A percentile compares a stretch with the other conserved stretches of the same genome.
Conservation (phyloP, 2,329 filamentous ascomycete genomes). For the Colletotrichum trifolii region DNA sequence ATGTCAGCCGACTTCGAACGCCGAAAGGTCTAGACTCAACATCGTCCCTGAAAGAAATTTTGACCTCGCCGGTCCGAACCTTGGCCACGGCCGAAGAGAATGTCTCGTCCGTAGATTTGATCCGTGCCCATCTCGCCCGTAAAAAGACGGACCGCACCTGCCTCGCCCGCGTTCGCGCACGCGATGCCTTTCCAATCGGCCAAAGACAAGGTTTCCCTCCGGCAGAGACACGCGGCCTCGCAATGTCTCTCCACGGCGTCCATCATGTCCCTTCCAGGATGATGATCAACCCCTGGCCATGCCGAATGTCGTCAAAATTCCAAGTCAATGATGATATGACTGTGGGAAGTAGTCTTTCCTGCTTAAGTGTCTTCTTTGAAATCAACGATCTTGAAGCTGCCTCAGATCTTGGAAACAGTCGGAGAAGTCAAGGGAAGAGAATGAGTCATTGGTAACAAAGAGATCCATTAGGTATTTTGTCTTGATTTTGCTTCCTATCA, state of each 20-base stretch:
- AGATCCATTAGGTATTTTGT: slow-evolving; percentile 34
- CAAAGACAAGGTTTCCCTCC: background rate
- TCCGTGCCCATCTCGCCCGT: no score
- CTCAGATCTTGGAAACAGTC: no score
- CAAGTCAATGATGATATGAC: background rate
- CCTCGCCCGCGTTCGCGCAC: no score
- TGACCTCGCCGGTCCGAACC: no score
- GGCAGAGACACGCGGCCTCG: background rate
- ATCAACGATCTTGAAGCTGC: background rate
- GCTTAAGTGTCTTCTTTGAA: background rate
- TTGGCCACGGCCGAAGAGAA: no score
- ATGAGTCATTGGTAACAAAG: slow-evolving; percentile 13
- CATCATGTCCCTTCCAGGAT: background rate
- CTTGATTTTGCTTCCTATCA: slow-evolving; percentile 15
- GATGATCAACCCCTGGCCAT: background rate
- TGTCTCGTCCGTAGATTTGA: no score
- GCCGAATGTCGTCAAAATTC: background rate
- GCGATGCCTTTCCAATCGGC: background rate
- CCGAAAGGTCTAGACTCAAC: no score
- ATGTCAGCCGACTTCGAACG: no score
- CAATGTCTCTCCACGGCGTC: background rate
- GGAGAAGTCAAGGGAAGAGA: background rate
- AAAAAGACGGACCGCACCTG: no score
- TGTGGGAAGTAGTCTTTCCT: background rate
- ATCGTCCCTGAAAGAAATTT: no score